Evolutionary conservation across 2,329 filamentous ascomycete species (phyloP).

Genomic region (Talaromyces sp.): DNA sequence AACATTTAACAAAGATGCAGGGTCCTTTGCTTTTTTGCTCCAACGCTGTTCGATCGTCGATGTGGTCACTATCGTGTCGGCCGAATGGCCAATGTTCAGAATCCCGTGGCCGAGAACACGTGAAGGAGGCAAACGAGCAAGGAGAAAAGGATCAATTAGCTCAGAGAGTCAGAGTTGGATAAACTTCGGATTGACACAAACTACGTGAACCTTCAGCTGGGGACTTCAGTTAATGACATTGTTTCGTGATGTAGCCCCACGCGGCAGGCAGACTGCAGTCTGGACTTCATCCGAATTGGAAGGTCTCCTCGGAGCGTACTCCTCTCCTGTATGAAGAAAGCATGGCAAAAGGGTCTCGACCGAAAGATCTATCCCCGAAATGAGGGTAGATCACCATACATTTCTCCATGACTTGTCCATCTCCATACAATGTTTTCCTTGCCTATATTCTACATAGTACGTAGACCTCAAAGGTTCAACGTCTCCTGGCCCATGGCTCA

Average conservation of each 20-base stretch:
- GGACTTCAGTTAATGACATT: not conserved
- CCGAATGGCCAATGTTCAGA: not conserved
- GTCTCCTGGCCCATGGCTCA: not conserved
- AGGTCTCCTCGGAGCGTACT: constrained; percentile 2
- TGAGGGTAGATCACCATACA: not conserved
- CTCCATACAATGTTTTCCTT: not conserved
- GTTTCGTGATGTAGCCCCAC: not conserved
- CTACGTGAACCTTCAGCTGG: not conserved
- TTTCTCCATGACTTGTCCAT: not conserved
- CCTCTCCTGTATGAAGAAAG: not conserved
- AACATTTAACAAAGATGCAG: not conserved
- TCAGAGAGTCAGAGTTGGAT: not conserved
- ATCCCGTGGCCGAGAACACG: not conserved
- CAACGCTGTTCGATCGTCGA: not conserved
- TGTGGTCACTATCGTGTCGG: not conserved
- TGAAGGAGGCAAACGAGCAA: not conserved
- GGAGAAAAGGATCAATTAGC: not conserved
- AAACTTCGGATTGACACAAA: not conserved
- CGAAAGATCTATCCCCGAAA: not conserved
- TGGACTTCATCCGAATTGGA: not conserved
- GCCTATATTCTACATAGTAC: no score
- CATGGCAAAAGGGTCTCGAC: not conserved
- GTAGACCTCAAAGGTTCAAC: not conserved
- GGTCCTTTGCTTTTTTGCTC: not conserved
- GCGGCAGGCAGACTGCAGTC: not conserved